Percentiles rank a stretch among this genome's conserved stretches.
phyloP scores from a whole-genome alignment of 176 grass and related monocot species.

The Carex myosuroides region DNA sequence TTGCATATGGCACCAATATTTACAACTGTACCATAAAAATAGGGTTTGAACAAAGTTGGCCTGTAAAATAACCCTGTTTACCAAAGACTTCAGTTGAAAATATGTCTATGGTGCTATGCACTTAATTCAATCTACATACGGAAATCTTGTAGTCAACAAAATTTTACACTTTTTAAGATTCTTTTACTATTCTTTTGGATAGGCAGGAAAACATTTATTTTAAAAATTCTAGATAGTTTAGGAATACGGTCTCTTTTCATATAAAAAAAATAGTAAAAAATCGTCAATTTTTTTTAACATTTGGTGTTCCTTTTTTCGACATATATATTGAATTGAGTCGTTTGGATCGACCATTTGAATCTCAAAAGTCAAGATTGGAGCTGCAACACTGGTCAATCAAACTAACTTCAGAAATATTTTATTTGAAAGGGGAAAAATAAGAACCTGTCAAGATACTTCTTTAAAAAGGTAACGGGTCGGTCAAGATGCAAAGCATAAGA shows the following conservation, averaged over 20 bases:
- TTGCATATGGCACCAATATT: not conserved
- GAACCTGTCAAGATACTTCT: conserved; percentile 41
- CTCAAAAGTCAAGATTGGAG: not conserved
- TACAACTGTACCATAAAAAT: not conserved
- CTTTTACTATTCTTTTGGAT: not conserved
- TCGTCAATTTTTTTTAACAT: not conserved
- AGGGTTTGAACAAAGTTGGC: not conserved
- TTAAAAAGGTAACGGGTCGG: conserved; percentile 73
- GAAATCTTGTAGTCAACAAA: not conserved
- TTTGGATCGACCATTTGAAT: not conserved
- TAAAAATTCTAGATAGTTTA: not conserved
- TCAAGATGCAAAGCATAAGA: conserved; percentile 87
- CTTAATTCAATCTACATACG: not conserved
- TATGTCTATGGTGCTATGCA: not conserved
- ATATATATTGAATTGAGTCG: not conserved
- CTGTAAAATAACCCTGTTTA: not conserved
- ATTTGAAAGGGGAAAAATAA: not conserved
- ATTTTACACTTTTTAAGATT: not conserved
- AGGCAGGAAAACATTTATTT: not conserved
- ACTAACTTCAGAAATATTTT: not conserved
- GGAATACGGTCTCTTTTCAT: too few species aligned
- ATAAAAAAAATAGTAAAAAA: not conserved
- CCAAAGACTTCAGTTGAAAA: not conserved
- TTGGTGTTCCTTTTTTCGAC: not conserved
- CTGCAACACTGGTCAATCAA: not conserved